phyloP scores from a whole-genome alignment of 257 asterid genomes.

The Apocynum venetum region DNA sequence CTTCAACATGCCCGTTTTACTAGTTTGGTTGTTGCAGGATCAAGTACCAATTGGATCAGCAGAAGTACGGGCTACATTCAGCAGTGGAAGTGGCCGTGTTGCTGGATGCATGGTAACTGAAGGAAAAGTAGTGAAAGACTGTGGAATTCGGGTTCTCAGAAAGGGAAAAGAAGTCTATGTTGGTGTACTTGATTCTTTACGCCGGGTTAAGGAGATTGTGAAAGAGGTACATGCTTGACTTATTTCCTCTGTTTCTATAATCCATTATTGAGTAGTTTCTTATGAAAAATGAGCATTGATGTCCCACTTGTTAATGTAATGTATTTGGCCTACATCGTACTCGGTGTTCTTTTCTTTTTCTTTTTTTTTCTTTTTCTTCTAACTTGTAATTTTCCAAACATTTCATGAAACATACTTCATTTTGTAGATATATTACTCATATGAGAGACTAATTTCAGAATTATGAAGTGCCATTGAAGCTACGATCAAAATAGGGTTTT shows the following conservation, averaged over 20 bases:
- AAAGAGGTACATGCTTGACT: conserved; percentile 59
- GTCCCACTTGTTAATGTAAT: background rate
- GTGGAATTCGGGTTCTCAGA: conserved; percentile 79
- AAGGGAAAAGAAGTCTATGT: conserved; percentile 72
- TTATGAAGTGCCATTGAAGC: background rate
- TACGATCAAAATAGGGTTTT: background rate
- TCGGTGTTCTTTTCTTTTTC: background rate
- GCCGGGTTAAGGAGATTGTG: conserved; percentile 84
- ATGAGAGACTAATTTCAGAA: background rate
- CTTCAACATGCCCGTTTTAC: background rate
- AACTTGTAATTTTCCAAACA: background rate
- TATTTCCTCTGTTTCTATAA: background rate
- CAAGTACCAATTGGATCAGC: conserved; percentile 85
- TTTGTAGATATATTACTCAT: background rate
- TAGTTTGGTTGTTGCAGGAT: conserved; percentile 46
- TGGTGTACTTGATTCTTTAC: conserved; percentile 72
- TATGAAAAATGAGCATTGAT: background rate
- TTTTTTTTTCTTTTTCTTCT: background rate
- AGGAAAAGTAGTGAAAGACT: conserved; percentile 80
- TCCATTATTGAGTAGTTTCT: background rate
- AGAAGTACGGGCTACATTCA: conserved; percentile 88
- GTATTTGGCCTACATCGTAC: background rate
- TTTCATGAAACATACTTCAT: background rate
- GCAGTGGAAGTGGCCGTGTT: conserved; percentile 95
- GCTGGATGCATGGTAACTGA: conserved; percentile 98